These are phyloP conservation scores for Amaranthus hypochondriacus DNA, from an alignment of 148 eudicot genomes.

Conservation along the genomic window DNA sequence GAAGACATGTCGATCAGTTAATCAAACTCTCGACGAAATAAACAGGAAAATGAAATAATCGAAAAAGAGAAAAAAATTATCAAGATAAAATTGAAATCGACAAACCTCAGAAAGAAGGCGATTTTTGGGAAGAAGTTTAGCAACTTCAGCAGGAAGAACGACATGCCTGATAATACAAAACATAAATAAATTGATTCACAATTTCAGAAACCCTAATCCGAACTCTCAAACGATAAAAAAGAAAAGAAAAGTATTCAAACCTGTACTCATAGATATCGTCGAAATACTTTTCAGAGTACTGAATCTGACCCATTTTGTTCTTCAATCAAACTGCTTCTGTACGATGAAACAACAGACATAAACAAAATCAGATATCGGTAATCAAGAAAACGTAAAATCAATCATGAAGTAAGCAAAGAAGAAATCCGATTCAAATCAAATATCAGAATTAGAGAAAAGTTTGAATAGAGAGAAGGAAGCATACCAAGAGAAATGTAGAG, in stretches of 20 bases:
- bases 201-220: not conserved
- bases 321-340: not conserved
- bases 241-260: constrained; percentile 5
- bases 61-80: not conserved
- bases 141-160: constrained; percentile 77
- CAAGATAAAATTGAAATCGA: not conserved
- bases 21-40: not conserved
- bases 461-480: too few species aligned
- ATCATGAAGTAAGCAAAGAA: too few species aligned
- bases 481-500: too few species aligned
- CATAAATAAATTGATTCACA: not conserved
- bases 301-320: constrained; percentile 46
- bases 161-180: constrained; percentile 50
- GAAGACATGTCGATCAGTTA: too few species aligned
- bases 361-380: too few species aligned
- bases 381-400: too few species aligned
- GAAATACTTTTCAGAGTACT: constrained; percentile 51
- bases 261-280: constrained; percentile 49
- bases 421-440: too few species aligned
- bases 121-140: constrained; percentile 72
- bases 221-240: not conserved
- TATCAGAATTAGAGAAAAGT: too few species aligned
- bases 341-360: too few species aligned
- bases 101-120: constrained; percentile 72
- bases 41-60: not conserved